A percentile compares a stretch with the other conserved stretches of the same genome.
phyloP scores from a whole-genome alignment of 2,329 filamentous ascomycete genomes.

The Colletotrichum sp. region DNA sequence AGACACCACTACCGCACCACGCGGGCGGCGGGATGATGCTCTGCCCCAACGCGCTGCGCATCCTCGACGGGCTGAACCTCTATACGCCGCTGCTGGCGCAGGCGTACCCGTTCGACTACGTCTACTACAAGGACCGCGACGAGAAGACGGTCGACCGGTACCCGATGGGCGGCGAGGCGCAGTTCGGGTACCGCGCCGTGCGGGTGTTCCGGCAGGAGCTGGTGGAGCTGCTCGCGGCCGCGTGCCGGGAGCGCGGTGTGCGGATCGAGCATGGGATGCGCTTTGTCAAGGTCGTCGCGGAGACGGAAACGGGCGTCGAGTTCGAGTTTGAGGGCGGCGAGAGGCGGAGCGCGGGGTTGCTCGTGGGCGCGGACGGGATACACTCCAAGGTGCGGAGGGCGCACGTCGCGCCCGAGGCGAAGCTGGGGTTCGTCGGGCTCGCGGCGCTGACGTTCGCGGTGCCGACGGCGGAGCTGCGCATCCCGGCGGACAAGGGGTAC shows the following conservation, averaged over 20 bases:
- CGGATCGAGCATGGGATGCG: constrained; percentile 51
- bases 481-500: constrained; percentile 34
- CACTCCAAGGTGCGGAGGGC: constrained; percentile 56
- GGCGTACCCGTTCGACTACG: constrained; percentile 55
- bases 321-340: constrained; percentile 54
- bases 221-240: constrained; percentile 40
- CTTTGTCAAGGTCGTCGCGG: constrained; percentile 46
- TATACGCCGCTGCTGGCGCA: constrained; percentile 48
- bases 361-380: constrained; percentile 66
- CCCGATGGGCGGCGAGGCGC: constrained; percentile 50
- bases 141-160: constrained; percentile 42
- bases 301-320: constrained; percentile 43
- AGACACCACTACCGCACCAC: constrained; percentile 37
- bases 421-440: constrained; percentile 56
- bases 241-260: constrained; percentile 33
- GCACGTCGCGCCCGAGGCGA: constrained; percentile 52
- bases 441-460: constrained; percentile 39
- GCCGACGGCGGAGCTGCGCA: constrained; percentile 39
- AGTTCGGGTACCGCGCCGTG: constrained; percentile 58
- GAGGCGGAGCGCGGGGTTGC: constrained; percentile 39
- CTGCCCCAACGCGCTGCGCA: constrained; percentile 61
- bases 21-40: constrained; percentile 63
- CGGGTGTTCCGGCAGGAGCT: constrained; percentile 61
- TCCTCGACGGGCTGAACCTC: constrained; percentile 55
- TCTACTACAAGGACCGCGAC: constrained; percentile 47